Base-by-base conservation (phyloP, 106 monocot species). In the Acanthochlamys bracteata region DNA sequence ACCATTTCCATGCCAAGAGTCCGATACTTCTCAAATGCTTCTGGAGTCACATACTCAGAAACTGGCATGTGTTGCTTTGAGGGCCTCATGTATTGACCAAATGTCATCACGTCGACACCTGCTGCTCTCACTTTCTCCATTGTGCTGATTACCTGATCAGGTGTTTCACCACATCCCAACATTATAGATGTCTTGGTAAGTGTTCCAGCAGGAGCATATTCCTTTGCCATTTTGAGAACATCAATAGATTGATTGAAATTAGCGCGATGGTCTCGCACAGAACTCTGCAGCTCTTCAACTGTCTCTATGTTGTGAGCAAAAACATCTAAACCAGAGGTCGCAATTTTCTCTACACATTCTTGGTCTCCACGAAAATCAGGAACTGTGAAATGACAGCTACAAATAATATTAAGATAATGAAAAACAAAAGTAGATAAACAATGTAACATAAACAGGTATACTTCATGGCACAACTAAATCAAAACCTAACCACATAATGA, bases 91-190 rank as follows among this genome's bases (percentile, higher is more conserved):
- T 64, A 64, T 24, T 64, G 64, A 23, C 64, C 64, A 45, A 64
- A 64, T 7, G 64, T 64, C 64, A 64, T 64, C 45, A 64, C 64
- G 1, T 64, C 64, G 21, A 64, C 64, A 21, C 64, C 64, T 24
- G 64, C 64, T 21, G 64, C 64, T 43, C 64, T 64, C 10, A 64
- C 64, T 64, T 64, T 64, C 47, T 64, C 64, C 64, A 64, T 64
- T 43, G 64, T 64, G 45, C 64, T 64, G 17, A 64, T 45, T 12
- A 64, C 45, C 46, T 64, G 64, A 24, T 64, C 64, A 47, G 64
- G 45, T 24, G 45, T 64, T 64, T 64, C 64, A 13, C 64, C 64
- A 46, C 64, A 64, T 22, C 64, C 64, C 64, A 64, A 64, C 64
- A 64, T 64, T 64, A 64, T 64, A 24, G 64, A 64, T 20, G 64